These are phyloP conservation scores for Trametopsis cervina DNA, from an alignment of 768 basidiomycete genomes.

Conservation along the genomic window DNA sequence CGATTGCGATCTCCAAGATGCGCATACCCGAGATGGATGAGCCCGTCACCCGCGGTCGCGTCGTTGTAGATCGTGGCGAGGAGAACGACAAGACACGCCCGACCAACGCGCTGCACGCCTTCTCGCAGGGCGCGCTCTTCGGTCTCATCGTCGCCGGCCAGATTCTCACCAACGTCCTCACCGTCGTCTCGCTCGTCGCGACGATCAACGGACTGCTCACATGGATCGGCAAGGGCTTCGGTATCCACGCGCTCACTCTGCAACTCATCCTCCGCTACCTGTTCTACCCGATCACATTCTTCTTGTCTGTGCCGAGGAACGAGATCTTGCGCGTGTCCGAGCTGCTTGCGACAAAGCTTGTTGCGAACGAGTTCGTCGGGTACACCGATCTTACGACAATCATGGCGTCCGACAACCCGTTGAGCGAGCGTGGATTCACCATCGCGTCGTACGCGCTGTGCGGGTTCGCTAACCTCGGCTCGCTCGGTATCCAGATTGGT, in stretches of 20 bases:
- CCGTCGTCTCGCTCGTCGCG: conserved; percentile 76
- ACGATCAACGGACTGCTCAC: conserved; percentile 80
- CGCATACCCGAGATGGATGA: conserved; percentile 80
- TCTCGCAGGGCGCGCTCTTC: conserved; percentile 78
- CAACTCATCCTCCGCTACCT: conserved; percentile 82
- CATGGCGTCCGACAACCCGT: conserved; percentile 36
- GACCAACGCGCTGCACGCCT: conserved; percentile 83
- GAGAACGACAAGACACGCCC: conserved; percentile 44
- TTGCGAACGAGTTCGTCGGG: conserved; percentile 83
- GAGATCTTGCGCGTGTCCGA: conserved; percentile 80
- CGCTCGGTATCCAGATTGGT: conserved; percentile 82
- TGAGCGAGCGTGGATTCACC: conserved; percentile 68
- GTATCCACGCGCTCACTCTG: conserved; percentile 74
- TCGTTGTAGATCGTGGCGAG: conserved; percentile 77
- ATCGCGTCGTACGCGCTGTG: conserved; percentile 86
- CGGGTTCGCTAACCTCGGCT: conserved; percentile 85
- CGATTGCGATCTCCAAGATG: conserved; percentile 87
- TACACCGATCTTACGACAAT: conserved; percentile 52
- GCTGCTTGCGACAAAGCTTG: conserved; percentile 79
- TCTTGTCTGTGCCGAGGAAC: conserved; percentile 65
- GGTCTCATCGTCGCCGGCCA: conserved; percentile 84
- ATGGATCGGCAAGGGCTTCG: conserved; percentile 85
- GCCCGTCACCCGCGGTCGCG: conserved; percentile 76
- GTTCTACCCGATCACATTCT: conserved; percentile 83
- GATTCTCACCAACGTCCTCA: conserved; percentile 81